phyloP scores from a whole-genome alignment of 75 land plant genomes.

The Selaginella moellendorffii region DNA sequence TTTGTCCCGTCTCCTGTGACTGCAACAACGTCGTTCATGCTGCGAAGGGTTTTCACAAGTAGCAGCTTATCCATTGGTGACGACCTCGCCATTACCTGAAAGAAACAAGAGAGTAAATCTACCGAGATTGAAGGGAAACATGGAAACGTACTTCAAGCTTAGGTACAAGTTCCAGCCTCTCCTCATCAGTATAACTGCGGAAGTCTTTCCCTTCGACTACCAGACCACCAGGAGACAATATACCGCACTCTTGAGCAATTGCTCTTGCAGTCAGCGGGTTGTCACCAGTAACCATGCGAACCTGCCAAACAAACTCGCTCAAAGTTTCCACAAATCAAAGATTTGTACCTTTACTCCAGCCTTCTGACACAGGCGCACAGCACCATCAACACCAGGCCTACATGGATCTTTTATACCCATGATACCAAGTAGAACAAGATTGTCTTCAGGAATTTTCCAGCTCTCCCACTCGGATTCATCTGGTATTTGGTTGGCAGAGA shows the following conservation, averaged over 20 bases:
- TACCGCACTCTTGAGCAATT: constrained; percentile 7
- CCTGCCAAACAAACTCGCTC: background rate
- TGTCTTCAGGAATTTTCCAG: background rate
- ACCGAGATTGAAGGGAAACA: background rate
- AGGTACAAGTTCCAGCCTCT: background rate
- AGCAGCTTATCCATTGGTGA: constrained; percentile 47
- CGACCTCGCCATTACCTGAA: constrained; percentile 52
- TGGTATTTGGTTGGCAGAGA: constrained; percentile 13
- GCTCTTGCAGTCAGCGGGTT: constrained; percentile 4
- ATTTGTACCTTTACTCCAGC: constrained; percentile 26
- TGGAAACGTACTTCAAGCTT: background rate
- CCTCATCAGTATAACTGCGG: background rate
- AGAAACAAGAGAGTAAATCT: background rate
- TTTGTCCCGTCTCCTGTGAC: constrained; percentile 74
- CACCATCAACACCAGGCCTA: constrained; percentile 27
- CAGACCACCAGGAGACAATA: background rate
- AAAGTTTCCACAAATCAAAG: background rate
- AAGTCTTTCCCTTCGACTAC: constrained; percentile 4
- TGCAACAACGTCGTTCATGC: constrained; percentile 50
- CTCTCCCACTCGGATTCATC: background rate
- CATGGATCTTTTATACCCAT: constrained; percentile 22
- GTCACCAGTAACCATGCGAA: constrained; percentile 8
- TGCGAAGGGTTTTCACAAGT: constrained; percentile 42
- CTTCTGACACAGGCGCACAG: constrained; percentile 22
- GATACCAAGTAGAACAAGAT: background rate